These are phyloP conservation scores for Haplosporangium sp. DNA, from an alignment of 371 early-diverging fungal species.

Conservation along the genomic window DNA sequence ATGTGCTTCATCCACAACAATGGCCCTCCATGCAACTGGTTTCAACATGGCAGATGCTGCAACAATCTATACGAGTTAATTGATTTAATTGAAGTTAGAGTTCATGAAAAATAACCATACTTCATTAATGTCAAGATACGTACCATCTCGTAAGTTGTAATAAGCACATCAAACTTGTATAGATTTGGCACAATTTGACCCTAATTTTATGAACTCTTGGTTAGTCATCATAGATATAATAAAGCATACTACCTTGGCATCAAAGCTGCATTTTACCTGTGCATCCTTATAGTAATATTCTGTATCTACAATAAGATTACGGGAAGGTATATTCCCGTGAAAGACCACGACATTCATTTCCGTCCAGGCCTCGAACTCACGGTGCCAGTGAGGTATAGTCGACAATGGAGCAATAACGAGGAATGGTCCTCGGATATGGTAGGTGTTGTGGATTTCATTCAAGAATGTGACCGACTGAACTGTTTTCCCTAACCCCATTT, in stretches of 20 bases:
- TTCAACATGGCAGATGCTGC: slow-evolving; percentile 78
- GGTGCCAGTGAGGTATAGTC: slow-evolving; percentile 81
- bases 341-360: slow-evolving; percentile 81
- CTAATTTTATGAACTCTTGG: slow-evolving; percentile 1
- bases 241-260: neutral
- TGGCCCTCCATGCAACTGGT: slow-evolving; percentile 85
- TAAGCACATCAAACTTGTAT: slow-evolving; percentile 87
- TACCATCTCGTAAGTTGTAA: slow-evolving; percentile 92
- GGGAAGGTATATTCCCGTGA: slow-evolving; percentile 71
- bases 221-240: neutral
- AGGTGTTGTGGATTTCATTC: slow-evolving; percentile 72
- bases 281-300: slow-evolving; percentile 79
- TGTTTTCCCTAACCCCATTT: slow-evolving; percentile 91
- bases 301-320: slow-evolving; percentile 74
- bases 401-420: slow-evolving; percentile 85
- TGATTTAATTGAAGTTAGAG: neutral
- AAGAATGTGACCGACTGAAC: slow-evolving; percentile 84
- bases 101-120: neutral
- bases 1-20: slow-evolving; percentile 97
- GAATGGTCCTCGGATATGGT: slow-evolving; percentile 75
- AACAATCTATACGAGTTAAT: slow-evolving; percentile 56
- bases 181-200: slow-evolving; percentile 45
- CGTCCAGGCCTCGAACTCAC: slow-evolving; percentile 84
- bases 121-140: slow-evolving; percentile 33
- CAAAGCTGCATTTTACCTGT: slow-evolving; percentile 14